Percentiles rank a stretch among this genome's conserved stretches.
Evolutionary conservation across 2,329 filamentous ascomycete species (phyloP).

Genomic region (Botrytis tulipae): DNA sequence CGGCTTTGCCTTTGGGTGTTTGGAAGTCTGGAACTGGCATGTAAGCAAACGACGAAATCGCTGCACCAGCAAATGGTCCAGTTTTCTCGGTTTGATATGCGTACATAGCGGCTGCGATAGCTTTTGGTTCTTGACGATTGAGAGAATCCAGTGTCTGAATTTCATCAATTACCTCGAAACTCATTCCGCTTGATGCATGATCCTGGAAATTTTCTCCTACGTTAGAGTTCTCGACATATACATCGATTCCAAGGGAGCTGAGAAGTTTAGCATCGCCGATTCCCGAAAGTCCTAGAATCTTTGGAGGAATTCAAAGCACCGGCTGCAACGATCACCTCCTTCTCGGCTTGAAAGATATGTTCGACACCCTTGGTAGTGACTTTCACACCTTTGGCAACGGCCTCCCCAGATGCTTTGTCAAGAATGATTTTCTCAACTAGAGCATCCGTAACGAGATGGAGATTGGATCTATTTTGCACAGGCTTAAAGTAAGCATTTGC

Average conservation of each 20-base stretch:
- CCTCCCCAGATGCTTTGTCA: neutral
- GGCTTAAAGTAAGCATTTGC: conserved; percentile 3
- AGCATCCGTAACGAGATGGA: conserved; percentile 1
- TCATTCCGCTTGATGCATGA: conserved; percentile 1
- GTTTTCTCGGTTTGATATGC: neutral
- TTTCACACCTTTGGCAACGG: conserved; percentile 11
- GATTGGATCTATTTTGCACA: neutral
- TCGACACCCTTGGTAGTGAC: conserved; percentile 27
- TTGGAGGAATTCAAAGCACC: conserved; percentile 37
- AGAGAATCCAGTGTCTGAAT: neutral
- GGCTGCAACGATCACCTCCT: conserved; percentile 36
- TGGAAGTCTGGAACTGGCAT: conserved; percentile 2
- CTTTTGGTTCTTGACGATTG: neutral
- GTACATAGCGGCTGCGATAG: neutral
- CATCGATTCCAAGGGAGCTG: conserved; percentile 25
- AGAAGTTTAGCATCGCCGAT: conserved; percentile 32
- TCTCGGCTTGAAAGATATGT: conserved; percentile 35
- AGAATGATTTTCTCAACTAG: conserved; percentile 9
- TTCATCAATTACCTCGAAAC: neutral
- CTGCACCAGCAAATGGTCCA: neutral
- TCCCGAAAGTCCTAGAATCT: conserved; percentile 39
- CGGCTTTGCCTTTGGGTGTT: neutral
- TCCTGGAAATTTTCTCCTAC: conserved; percentile 28
- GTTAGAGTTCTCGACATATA: conserved; percentile 27
- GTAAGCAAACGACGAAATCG: neutral